Conservation (phyloP, 2,329 filamentous ascomycete genomes). For the Apiospora aurea region DNA sequence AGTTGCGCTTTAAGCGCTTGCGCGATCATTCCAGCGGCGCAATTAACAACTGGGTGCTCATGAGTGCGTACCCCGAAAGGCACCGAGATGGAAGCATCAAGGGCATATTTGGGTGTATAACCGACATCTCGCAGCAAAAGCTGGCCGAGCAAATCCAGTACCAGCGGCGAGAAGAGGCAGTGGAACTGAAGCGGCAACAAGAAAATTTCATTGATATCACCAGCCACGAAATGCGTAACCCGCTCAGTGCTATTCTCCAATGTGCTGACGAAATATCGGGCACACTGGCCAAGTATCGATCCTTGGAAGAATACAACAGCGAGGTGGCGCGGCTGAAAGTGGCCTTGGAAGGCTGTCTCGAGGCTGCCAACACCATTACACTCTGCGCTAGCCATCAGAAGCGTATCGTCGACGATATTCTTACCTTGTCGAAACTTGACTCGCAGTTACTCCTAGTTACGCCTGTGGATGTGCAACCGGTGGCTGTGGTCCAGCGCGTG, state of each 20-base stretch:
- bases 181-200: constrained; percentile 78
- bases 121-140: constrained; percentile 86
- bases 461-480: constrained; percentile 72
- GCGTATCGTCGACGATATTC: constrained; percentile 71
- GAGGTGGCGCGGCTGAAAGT: constrained; percentile 52
- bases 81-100: constrained; percentile 69
- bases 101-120: constrained; percentile 81
- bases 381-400: constrained; percentile 83
- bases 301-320: constrained; percentile 46
- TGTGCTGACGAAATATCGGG: constrained; percentile 76
- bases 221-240: constrained; percentile 79
- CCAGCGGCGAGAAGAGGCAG: constrained; percentile 78
- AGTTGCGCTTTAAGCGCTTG: constrained; percentile 77
- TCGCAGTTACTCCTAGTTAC: constrained; percentile 74
- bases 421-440: constrained; percentile 74
- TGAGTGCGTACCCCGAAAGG: constrained; percentile 78
- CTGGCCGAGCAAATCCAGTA: constrained; percentile 83
- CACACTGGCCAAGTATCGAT: constrained; percentile 53
- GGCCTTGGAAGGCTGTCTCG: constrained; percentile 63
- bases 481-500: constrained; percentile 71
- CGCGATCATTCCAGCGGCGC: constrained; percentile 67
- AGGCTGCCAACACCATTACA: constrained; percentile 82
- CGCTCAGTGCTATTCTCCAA: constrained; percentile 76
- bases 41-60: constrained; percentile 77
- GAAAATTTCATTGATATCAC: constrained; percentile 79